phyloP scores from a whole-genome alignment of 495 filamentous ascomycete genomes.

The Neurospora sp. region DNA sequence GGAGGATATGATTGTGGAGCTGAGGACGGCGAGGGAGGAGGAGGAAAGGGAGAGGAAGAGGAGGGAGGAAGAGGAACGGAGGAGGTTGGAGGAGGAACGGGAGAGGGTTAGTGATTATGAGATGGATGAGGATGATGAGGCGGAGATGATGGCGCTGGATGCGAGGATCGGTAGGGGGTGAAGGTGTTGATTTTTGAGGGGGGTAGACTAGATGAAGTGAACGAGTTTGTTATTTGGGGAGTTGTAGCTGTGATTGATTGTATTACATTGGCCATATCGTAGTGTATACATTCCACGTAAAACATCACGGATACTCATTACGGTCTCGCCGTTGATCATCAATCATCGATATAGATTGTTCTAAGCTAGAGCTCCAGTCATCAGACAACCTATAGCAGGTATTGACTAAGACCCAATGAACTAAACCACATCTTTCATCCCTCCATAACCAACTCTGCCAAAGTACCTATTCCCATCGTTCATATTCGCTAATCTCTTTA shows the following conservation, averaged over 20 bases:
- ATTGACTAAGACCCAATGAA: too few relatives aligned
- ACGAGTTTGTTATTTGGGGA: neutral
- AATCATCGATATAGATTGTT: neutral
- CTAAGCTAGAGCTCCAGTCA: neutral
- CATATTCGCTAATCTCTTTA: neutral
- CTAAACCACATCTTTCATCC: neutral
- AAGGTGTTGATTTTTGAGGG: neutral
- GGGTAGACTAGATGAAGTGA: neutral
- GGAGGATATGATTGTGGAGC: conserved; percentile 43
- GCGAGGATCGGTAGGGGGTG: neutral
- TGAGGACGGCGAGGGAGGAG: conserved; percentile 20
- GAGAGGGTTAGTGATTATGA: conserved; percentile 44
- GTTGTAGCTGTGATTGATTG: neutral
- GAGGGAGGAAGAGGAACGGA: conserved; percentile 11
- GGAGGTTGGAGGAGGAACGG: neutral
- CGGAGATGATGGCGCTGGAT: conserved; percentile 56
- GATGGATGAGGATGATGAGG: conserved; percentile 49
- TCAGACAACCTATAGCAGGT: neutral
- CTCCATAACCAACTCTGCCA: neutral
- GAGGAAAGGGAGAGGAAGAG: conserved; percentile 25
- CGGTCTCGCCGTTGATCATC: neutral
- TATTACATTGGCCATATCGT: neutral
- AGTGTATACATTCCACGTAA: neutral
- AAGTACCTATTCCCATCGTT: neutral
- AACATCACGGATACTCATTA: neutral